Conservation (phyloP, 1,139 yeast genomes). For the Nakaseomyces uthaithaninus region DNA sequence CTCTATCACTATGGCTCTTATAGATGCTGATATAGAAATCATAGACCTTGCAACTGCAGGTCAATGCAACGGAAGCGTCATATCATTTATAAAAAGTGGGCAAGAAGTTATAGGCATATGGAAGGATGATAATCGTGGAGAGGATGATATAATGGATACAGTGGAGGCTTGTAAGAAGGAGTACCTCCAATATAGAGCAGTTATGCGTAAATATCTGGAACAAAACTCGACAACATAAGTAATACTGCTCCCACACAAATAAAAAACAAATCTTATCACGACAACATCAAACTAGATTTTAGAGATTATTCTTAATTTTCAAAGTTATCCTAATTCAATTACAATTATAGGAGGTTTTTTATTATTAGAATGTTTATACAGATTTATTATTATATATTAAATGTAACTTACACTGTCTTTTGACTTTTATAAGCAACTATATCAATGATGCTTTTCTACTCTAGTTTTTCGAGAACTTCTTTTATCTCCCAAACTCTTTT, state of each 20-base stretch:
- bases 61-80: constrained; percentile 34
- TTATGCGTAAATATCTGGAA: constrained; percentile 18
- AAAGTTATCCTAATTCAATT: no score
- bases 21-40: constrained; percentile 76
- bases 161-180: constrained; percentile 20
- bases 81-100: constrained; percentile 32
- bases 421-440: no score
- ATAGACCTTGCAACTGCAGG: constrained; percentile 74
- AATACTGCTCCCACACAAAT: no score
- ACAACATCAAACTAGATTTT: no score
- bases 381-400: no score
- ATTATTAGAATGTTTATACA: constrained; percentile 2
- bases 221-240: neutral
- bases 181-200: constrained; percentile 18
- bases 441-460: no score
- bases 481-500: constrained; percentile 31
- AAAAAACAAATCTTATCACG: no score
- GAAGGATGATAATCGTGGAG: constrained; percentile 23
- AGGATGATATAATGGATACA: constrained; percentile 14
- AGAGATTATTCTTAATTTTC: no score
- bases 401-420: no score
- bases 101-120: constrained; percentile 34
- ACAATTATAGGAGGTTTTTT: no score
- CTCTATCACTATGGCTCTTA: constrained; percentile 63
- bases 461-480: constrained; percentile 28